A percentile compares a stretch with the other conserved stretches of the same genome.
Conservation (phyloP, 495 filamentous ascomycete species). For the Penicillium ucsense region DNA sequence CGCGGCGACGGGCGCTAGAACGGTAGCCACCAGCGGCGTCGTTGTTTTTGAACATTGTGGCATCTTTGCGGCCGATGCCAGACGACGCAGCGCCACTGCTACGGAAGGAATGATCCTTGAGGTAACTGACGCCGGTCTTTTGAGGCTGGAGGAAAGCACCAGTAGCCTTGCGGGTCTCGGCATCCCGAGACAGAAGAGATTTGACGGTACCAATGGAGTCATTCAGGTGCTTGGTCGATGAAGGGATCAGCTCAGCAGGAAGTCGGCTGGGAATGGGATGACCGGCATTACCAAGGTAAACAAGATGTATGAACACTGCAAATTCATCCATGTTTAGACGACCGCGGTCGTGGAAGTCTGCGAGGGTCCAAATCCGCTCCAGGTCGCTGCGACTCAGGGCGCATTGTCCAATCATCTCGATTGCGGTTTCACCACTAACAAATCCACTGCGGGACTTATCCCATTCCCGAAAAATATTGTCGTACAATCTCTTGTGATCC, state of each 20-base stretch:
- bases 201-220: constrained; percentile 90
- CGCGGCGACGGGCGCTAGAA: constrained; percentile 82
- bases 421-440: constrained; percentile 84
- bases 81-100: constrained; percentile 35
- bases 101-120: constrained; percentile 92
- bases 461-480: constrained; percentile 93
- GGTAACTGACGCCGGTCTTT: constrained; percentile 93
- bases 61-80: constrained; percentile 65
- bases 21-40: constrained; percentile 78
- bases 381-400: constrained; percentile 82
- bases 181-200: constrained; percentile 82
- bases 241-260: constrained; percentile 88
- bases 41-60: constrained; percentile 93
- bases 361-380: constrained; percentile 90
- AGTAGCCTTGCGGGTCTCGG: constrained; percentile 70
- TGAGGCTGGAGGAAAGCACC: constrained; percentile 85
- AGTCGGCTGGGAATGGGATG: constrained; percentile 89
- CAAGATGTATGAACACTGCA: constrained; percentile 97
- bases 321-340: constrained; percentile 96
- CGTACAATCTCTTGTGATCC: constrained; percentile 95
- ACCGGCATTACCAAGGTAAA: constrained; percentile 92
- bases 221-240: constrained; percentile 88
- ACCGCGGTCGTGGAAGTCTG: constrained; percentile 87
- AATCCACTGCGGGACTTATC: constrained; percentile 92
- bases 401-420: constrained; percentile 96